A percentile compares a stretch with the other conserved stretches of the same genome.
phyloP scores from a whole-genome alignment of 2,329 filamentous ascomycete genomes.

The Exophiala oligosperma region DNA sequence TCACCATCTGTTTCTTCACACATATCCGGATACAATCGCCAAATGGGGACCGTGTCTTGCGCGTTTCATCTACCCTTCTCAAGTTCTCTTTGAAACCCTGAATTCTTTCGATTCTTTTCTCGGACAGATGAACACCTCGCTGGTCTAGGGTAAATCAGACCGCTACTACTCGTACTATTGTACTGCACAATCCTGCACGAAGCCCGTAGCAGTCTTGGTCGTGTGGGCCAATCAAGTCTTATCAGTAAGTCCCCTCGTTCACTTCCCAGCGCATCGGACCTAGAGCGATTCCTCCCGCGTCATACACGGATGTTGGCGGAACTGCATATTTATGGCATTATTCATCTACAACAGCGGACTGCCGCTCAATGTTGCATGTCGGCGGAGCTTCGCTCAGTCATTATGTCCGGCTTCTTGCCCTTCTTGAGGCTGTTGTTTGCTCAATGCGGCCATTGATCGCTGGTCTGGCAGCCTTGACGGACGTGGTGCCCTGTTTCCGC shows the following conservation, averaged over 20 bases:
- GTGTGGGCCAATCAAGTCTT: constrained; percentile 1
- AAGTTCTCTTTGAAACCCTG: too few relatives aligned
- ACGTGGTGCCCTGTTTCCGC: constrained; percentile 7
- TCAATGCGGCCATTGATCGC: constrained; percentile 15
- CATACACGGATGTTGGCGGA: constrained; percentile 20
- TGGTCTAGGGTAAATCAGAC: too few relatives aligned
- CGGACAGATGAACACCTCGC: too few relatives aligned
- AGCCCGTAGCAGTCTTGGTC: neutral
- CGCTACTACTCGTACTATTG: too few relatives aligned
- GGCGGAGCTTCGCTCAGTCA: constrained; percentile 1
- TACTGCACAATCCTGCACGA: neutral
- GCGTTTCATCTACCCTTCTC: too few relatives aligned
- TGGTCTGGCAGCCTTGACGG: constrained; percentile 9
- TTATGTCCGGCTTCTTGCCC: neutral
- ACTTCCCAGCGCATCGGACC: neutral
- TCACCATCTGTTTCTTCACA: neutral
- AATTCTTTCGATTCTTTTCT: too few relatives aligned
- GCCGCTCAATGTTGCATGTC: constrained; percentile 3
- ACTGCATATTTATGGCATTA: constrained; percentile 3
- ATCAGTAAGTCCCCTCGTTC: neutral
- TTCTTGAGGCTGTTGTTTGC: constrained; percentile 3
- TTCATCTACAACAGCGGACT: constrained; percentile 1
- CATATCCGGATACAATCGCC: neutral
- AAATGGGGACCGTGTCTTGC: too few relatives aligned
- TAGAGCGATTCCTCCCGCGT: neutral